Base-by-base conservation (phyloP, 805 yeast genomes). In the Suhomyces sp. region DNA sequence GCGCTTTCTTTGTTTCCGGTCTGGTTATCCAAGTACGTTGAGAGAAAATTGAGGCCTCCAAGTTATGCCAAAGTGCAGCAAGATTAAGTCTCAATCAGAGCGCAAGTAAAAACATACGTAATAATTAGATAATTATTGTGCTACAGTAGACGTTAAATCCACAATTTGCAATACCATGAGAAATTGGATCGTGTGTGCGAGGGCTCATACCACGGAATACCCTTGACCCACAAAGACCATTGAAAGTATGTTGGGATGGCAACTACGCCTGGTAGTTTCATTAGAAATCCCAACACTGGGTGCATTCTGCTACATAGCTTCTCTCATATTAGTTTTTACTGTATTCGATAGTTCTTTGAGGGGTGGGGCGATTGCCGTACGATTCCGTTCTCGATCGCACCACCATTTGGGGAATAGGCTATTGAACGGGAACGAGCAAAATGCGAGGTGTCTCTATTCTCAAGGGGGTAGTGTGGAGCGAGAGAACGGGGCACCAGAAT, bases 1-100 rank as follows among this genome's bases (percentile, higher is more conserved):
- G 76, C 82, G 0, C 72, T 89, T 3, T 86, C 97, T 6, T 74
- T 93, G 52, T 68, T 90, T 35, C 99, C 99, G 0, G 96, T 93
- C 1, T 93, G 97, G 97, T 72, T 86, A 2, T 84, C 85, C 2
- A 89, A 89, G 67, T 77, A 87, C 3, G 72, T 93, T 15, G 84
- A 86, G 63, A 79, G 96, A 56, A 83, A 76, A 55, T 68, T 94
- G 51, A 82, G 91, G 59, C 98, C 99, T 3, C 99, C 99, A 29
- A 90, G 89, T 63, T 94, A 94, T 67, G 97, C 97, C 7, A 94
- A 94, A 68, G 98, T 94, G 41, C 98, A 92, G 67, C 94, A 88
- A 54, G 85, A 80, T 50, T 84, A 57, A 48, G n/a, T n/a, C n/a
- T n/a, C n/a, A 24, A 8, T 15, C 6, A 12, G 2, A 17, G 27